phyloP scores from a whole-genome alignment of 495 filamentous ascomycete genomes.

The Glarea lozoyensis region DNA sequence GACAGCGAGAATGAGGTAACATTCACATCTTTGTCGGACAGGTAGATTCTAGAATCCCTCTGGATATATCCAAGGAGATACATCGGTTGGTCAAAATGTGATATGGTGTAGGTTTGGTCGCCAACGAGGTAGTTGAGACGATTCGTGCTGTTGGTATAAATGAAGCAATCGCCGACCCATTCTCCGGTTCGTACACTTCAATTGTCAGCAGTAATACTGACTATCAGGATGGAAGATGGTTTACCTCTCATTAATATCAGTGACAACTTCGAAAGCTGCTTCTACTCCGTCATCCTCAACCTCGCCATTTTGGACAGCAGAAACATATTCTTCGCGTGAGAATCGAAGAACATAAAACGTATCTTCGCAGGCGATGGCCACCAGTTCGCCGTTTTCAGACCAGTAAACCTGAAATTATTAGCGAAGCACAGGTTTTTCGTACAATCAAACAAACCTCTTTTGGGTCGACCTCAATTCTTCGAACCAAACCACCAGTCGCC shows the following conservation, averaged over 20 bases:
- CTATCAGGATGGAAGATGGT: conserved; percentile 4
- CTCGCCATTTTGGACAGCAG: conserved; percentile 68
- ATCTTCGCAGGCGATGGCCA: conserved; percentile 89
- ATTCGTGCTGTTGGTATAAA: conserved; percentile 96
- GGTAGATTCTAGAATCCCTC: conserved; percentile 84
- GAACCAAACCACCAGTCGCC: conserved; percentile 79
- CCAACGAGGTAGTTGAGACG: conserved; percentile 96
- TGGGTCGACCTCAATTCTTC: conserved; percentile 93
- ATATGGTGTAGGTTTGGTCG: conserved; percentile 97
- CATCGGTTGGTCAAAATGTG: conserved; percentile 91
- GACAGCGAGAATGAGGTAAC: conserved; percentile 87
- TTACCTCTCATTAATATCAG: conserved; percentile 85
- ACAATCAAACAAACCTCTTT: conserved; percentile 44
- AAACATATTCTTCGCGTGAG: conserved; percentile 76
- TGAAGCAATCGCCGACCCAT: conserved; percentile 98
- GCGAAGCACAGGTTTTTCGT: conserved; percentile 7
- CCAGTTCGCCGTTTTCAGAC: conserved; percentile 92
- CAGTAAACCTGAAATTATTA: conserved; percentile 68
- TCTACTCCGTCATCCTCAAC: conserved; percentile 96
- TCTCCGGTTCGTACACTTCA: conserved; percentile 79
- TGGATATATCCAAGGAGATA: conserved; percentile 94
- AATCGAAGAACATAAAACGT: conserved; percentile 91
- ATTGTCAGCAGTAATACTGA: conserved; percentile 1
- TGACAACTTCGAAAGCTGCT: conserved; percentile 90
- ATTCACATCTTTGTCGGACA: conserved; percentile 90